Evolutionary conservation across 805 yeast genomes (phyloP).

Genomic region (Ogataea neopini): DNA sequence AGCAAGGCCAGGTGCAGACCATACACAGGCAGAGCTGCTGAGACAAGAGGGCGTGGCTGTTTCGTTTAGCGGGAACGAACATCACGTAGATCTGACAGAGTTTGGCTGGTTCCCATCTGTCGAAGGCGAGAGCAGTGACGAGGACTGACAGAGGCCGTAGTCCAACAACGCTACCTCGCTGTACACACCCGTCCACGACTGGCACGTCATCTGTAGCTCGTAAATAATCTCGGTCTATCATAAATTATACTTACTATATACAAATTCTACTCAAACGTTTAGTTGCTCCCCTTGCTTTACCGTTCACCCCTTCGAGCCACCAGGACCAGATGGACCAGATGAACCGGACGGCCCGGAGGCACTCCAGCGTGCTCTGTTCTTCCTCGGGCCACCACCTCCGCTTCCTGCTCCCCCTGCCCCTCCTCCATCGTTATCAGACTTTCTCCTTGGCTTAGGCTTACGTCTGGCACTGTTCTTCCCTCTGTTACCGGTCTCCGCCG

Average conservation of each 20-base stretch:
- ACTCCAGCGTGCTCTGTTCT: neutral
- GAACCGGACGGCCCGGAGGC: neutral
- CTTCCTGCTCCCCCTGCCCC: neutral
- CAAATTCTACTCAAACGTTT: neutral
- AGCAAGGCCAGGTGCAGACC: conserved; percentile 42
- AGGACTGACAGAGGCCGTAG: no score
- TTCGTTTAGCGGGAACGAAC: conserved; percentile 29
- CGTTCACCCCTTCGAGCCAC: neutral
- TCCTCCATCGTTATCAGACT: neutral
- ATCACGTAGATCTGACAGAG: conserved; percentile 42
- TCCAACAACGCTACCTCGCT: no score
- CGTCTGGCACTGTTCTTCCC: conserved; percentile 2
- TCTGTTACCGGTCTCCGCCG: conserved; percentile 6
- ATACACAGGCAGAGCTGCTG: conserved; percentile 47
- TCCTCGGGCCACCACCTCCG: neutral
- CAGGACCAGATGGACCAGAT: no score
- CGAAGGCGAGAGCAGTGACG: conserved; percentile 6
- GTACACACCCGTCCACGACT: no score
- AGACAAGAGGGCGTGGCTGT: conserved; percentile 50
- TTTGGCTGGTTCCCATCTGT: conserved; percentile 72
- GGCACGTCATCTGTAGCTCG: no score
- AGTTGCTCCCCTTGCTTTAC: neutral
- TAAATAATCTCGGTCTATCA: no score
- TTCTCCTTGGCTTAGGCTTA: conserved; percentile 3
- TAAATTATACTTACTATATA: no score